A percentile compares a stretch with the other conserved stretches of the same genome.
Conservation (phyloP, 2,329 filamentous ascomycete species). For the Diplodia corticola region DNA sequence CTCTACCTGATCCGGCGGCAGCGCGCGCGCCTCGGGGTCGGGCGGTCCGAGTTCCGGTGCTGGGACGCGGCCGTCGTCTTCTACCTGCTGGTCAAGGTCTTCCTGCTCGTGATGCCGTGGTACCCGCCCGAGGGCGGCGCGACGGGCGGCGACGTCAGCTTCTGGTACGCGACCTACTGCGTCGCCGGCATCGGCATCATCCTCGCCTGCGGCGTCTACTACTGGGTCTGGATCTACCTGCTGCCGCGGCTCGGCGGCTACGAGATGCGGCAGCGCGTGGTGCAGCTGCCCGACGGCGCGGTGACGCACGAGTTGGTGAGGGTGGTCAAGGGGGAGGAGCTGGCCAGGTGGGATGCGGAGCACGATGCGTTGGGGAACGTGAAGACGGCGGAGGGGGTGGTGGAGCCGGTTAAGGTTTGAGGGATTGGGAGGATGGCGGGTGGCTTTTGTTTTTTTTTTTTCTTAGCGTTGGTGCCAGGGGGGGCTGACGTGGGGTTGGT, state of each 20-base stretch:
- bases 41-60: constrained; percentile 62
- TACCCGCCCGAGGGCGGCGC: constrained; percentile 40
- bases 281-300: constrained; percentile 32
- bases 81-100: constrained; percentile 55
- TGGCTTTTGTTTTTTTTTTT: background rate
- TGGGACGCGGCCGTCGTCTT: constrained; percentile 63
- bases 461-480: no score
- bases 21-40: constrained; percentile 54
- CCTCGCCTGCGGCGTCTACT: constrained; percentile 34
- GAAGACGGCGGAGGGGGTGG: background rate
- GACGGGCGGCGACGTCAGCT: constrained; percentile 26
- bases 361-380: constrained; percentile 34
- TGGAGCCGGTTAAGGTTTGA: background rate
- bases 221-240: constrained; percentile 33
- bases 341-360: constrained; percentile 35
- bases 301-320: constrained; percentile 32
- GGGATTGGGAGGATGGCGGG: background rate
- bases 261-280: constrained; percentile 31
- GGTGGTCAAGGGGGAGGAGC: constrained; percentile 30
- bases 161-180: constrained; percentile 57
- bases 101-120: constrained; percentile 62
- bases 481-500: background rate
- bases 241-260: constrained; percentile 31
- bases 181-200: constrained; percentile 53
- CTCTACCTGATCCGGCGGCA: constrained; percentile 61